Evolutionary conservation across 2,329 filamentous ascomycete genomes (phyloP), one percentile per base, ranked within the genome.

Genomic region (Talaromyces funiculosus): DNA sequence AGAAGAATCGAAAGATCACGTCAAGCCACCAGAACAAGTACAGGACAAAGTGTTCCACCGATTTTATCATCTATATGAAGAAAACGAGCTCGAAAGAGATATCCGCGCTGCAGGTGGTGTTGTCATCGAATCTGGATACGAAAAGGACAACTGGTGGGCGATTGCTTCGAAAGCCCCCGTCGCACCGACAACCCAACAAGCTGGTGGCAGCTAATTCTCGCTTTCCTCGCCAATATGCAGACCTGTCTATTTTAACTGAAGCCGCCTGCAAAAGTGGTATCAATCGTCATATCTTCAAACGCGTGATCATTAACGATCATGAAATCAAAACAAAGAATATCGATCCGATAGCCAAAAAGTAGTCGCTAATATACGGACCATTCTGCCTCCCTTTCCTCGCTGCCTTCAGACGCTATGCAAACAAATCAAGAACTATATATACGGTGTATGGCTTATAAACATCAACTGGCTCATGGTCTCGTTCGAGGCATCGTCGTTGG

Each of bases 101-200:
- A 84, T 96, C 61, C 73, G 75, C 55, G 81, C 82, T 16, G 92
- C 88, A 20, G 92, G 92, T 18, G 94, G 92, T 7, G 77, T 76
- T 53, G 85, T 97, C 14, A 68, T 94, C 24, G 87, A 90, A 65
- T 86, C 85, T 62, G 94, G 94, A 35, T 99, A 97, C 75, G 94
- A 99, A 72, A 92, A 87, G 78, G 94, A 97, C 72, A 99, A 99
- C 77, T 97, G 94, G 94, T 99, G 93, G 93, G 91, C 87, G 58
- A 87, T 96, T 71, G 83, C 80, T 20, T 51, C 47, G n/a, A 35
- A 29, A 35, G 47, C 47, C 4, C 9, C 45, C 3, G 22, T 29
- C 9, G 7, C 9, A 14, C 47, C 10, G 8, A 51, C 47, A 35
- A 51, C 3, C 4, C 47, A 33, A 51, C 26, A 31, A 49, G 45